Percentiles rank a stretch among this genome's conserved stretches.
Conservation (phyloP, 148 eudicot species). For the Chenopodium quinoa region DNA sequence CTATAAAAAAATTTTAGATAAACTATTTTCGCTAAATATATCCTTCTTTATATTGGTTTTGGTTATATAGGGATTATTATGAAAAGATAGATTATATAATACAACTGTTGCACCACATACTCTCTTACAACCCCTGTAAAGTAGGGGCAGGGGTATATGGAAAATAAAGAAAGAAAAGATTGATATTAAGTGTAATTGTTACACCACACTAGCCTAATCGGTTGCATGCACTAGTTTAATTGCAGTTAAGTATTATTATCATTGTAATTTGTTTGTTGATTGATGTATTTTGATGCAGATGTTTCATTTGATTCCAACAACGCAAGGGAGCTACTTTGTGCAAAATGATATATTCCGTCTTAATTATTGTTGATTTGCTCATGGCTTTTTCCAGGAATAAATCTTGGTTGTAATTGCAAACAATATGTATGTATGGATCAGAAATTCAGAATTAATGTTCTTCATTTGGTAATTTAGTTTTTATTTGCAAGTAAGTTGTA, state of each 20-base stretch:
- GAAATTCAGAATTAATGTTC: not conserved
- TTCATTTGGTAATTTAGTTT: no score
- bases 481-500: no score
- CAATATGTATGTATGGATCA: not conserved
- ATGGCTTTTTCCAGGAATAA: not conserved
- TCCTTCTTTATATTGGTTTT: no score
- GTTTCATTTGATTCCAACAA: conserved; percentile 79
- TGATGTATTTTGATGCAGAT: conserved; percentile 37
- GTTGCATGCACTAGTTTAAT: no score
- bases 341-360: conserved; percentile 85
- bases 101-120: no score
- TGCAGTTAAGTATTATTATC: not conserved
- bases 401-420: not conserved
- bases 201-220: not conserved
- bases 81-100: no score
- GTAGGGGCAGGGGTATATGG: no score
- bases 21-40: no score
- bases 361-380: conserved; percentile 52
- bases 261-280: not conserved
- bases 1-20: no score
- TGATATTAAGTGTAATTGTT: not conserved
- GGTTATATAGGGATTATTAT: no score
- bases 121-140: no score
- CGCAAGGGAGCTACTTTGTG: conserved; percentile 62
- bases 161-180: no score